Conservation (phyloP, 2,329 filamentous ascomycete genomes). For the Nectriaceae sp. region DNA sequence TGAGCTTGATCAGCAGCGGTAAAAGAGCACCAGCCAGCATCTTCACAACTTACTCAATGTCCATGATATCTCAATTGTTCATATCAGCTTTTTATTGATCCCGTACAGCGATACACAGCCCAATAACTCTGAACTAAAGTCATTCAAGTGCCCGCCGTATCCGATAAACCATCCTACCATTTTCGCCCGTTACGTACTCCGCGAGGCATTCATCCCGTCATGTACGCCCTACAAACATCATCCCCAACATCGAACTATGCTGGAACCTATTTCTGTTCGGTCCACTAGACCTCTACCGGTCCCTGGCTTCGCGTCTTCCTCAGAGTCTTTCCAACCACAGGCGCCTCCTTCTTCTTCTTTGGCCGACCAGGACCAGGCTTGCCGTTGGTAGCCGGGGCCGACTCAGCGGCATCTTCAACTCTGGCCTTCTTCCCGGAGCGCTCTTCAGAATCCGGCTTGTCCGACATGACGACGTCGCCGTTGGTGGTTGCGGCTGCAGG, state of each 20-base stretch:
- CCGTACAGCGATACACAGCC: too few relatives aligned
- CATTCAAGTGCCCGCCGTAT: too few relatives aligned
- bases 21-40: too few relatives aligned
- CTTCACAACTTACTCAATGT: too few relatives aligned
- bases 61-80: too few relatives aligned
- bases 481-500: conserved; percentile 18
- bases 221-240: not conserved
- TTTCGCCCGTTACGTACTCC: conserved; percentile 19
- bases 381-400: conserved; percentile 25
- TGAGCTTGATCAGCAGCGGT: too few relatives aligned
- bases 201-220: not conserved
- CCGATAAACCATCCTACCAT: conserved; percentile 17
- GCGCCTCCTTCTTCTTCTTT: conserved; percentile 36
- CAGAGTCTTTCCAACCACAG: conserved; percentile 37
- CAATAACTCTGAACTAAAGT: too few relatives aligned
- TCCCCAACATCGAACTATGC: not conserved
- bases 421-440: conserved; percentile 44
- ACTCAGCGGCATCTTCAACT: conserved; percentile 33
- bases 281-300: conserved; percentile 30
- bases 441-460: conserved; percentile 31
- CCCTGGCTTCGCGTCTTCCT: conserved; percentile 48
- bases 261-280: not conserved
- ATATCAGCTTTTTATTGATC: too few relatives aligned
- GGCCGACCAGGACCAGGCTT: conserved; percentile 28
- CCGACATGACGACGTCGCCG: conserved; percentile 14